Evolutionary conservation across 106 monocot species (phyloP), one percentile per base, ranked within the genome.

Genomic region (Acanthochlamys bracteata): DNA sequence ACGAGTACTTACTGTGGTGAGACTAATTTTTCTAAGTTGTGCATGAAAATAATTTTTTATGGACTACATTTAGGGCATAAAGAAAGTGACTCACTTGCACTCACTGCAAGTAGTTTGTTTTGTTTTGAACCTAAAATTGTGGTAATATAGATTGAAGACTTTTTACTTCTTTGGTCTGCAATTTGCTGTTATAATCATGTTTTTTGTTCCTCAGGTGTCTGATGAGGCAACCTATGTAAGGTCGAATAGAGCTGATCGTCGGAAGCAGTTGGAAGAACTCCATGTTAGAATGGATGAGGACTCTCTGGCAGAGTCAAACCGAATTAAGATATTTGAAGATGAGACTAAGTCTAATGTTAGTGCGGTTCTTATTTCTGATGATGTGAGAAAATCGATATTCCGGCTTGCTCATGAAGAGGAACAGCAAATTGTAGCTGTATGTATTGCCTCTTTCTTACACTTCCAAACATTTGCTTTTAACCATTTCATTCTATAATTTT

Each of bases 381-480:
- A 92, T 25, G 75, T 61, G 21, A 76, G 88, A 71, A 85, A 69
- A 70, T 67, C 73, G 61, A 54, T 83, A 62, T 77, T 74, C 39
- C 85, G 85, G 69, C 80, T 98, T 73, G 78, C 80, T 63, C 85
- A 76, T 76, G 92, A 98, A 66, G 98, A 98, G 73, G 85, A 98
- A 25, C 91, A 88, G 60, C 98, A 98, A 76, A 88, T 80, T 62
- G 76, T 89, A 79, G 83, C 91, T 73, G 98, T 98, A 85, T 83
- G 70, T 60, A 25, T 9, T 45, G 43, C 43, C 13, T 45, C 43
- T 45, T 45, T 7, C 43, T 13, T 45, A 13, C 13, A 45, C 10
- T 13, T 45, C 13, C 13, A 45, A 13, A 7, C 13, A 45, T 9
- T 45, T 7, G 13, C 43, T 45, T 45, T n/a, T n/a, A n/a, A n/a